Base-by-base conservation (phyloP, 78 protist species). In the Blattamonas nauphoetae region DNA sequence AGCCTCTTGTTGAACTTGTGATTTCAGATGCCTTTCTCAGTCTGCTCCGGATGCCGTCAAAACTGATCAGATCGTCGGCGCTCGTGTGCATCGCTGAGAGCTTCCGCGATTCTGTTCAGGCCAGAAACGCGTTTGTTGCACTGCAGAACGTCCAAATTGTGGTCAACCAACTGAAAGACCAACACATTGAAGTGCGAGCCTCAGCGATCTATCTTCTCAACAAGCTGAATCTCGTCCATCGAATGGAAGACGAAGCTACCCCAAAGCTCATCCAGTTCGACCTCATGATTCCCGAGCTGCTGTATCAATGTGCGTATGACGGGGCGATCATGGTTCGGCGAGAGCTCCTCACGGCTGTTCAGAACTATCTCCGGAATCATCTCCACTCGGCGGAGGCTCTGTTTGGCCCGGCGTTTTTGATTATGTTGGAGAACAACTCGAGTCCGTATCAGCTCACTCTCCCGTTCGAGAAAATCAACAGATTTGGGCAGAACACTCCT, bases 101-200 rank as follows among this genome's bases (percentile, higher is more conserved):
- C 38, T 86, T 81, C 85, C 33, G 3, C 41, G 46, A 80, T 34
- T 90, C 78, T 33, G 92, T 87, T 42, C 90, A 88, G 42, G 94
- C 94, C 38, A 93, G 91, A 77, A 46, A 90, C 90, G 87, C 89
- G 6, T 92, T 92, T 32, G 85, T 91, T 44, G 80, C 78, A 41
- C 87, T 84, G 80, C 42, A 45, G 45, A 89, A 87, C 1, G 90
- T 86, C 80, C 91, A 93, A 71, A 87, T 85, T 29, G 41, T 93
- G 1, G 64, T 87, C 87, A 42, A 45, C n/a, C 80, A 90, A 1
- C 86, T 92, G 11, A 42, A 86, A 1, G 96, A 93, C 83, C 43
- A 81, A 2, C 86, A 81, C 41, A 86, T 91, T n/a, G 94, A 92
- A 81, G 92, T 92, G 44, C 84, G 95, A 35, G 93, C 94, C 21